phyloP scores from a whole-genome alignment of 2,329 filamentous ascomycete species.

The Aspergillus jensenii region DNA sequence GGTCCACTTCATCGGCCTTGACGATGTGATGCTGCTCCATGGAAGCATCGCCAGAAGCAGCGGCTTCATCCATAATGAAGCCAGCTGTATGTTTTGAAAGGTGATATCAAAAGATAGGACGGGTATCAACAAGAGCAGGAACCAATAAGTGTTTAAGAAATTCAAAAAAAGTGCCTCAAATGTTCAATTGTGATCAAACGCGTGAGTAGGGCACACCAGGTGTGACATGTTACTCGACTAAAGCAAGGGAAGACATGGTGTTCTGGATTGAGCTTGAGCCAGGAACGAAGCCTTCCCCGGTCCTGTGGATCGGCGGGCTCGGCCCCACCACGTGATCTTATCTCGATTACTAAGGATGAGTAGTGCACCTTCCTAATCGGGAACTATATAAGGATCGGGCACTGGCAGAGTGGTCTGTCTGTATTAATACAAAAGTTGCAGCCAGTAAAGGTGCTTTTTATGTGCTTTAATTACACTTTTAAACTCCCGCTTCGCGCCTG shows the following conservation, averaged over 20 bases:
- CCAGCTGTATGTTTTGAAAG: not conserved
- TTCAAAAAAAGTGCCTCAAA: not conserved
- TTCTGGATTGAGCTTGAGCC: conserved; percentile 2
- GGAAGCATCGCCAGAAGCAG: conserved; percentile 21
- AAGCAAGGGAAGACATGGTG: conserved; percentile 10
- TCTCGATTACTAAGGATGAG: not conserved
- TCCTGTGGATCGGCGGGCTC: conserved; percentile 4
- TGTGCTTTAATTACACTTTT: no score
- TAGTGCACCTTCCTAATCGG: not conserved
- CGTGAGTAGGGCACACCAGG: not conserved
- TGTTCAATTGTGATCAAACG: not conserved
- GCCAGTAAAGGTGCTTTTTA: no score
- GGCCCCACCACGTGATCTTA: conserved; percentile 17
- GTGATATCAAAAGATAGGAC: not conserved
- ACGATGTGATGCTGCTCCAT: conserved; percentile 43
- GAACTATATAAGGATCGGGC: not conserved
- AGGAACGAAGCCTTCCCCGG: conserved; percentile 9
- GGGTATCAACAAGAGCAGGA: not conserved
- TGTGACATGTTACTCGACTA: conserved; percentile 13
- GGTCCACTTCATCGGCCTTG: conserved; percentile 51
- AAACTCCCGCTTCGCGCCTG: conserved; percentile 10
- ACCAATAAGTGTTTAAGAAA: not conserved
- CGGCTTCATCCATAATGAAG: conserved; percentile 27
- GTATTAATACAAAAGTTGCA: no score
- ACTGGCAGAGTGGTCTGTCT: no score